These are phyloP conservation scores for Aspergillus melleus DNA, from an alignment of 2,329 filamentous ascomycete genomes.

Conservation along the genomic window DNA sequence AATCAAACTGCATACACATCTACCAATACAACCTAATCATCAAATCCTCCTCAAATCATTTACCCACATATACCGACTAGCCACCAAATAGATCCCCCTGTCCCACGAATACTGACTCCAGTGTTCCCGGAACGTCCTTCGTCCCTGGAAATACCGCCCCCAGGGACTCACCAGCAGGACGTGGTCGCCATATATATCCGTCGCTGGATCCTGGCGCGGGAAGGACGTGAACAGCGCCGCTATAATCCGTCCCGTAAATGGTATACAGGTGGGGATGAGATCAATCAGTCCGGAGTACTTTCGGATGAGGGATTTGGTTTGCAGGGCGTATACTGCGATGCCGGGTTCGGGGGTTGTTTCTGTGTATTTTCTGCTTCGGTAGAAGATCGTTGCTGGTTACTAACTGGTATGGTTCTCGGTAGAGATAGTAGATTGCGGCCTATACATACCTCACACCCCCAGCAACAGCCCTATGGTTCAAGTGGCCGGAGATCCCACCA, in stretches of 20 bases:
- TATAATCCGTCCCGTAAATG: conserved; percentile 29
- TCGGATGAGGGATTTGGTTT: conserved; percentile 35
- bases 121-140: conserved; percentile 41
- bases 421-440: too few species aligned
- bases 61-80: conserved; percentile 46
- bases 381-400: too few species aligned
- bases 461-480: conserved; percentile 44
- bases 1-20: neutral
- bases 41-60: conserved; percentile 24
- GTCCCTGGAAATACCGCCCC: conserved; percentile 36
- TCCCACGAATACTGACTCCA: conserved; percentile 45
- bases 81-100: conserved; percentile 40
- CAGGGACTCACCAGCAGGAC: conserved; percentile 41
- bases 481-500: conserved; percentile 43
- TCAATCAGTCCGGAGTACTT: conserved; percentile 44
- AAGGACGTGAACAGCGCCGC: conserved; percentile 17
- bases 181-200: conserved; percentile 22
- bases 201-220: neutral
- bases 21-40: neutral
- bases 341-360: conserved; percentile 33
- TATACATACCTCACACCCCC: conserved; percentile 37
- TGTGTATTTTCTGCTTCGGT: conserved; percentile 13
- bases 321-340: conserved; percentile 37
- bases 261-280: conserved; percentile 39
- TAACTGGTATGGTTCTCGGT: too few species aligned